Conservation (phyloP, 2,329 filamentous ascomycete species). For the Chalaropsis ovoidea region DNA sequence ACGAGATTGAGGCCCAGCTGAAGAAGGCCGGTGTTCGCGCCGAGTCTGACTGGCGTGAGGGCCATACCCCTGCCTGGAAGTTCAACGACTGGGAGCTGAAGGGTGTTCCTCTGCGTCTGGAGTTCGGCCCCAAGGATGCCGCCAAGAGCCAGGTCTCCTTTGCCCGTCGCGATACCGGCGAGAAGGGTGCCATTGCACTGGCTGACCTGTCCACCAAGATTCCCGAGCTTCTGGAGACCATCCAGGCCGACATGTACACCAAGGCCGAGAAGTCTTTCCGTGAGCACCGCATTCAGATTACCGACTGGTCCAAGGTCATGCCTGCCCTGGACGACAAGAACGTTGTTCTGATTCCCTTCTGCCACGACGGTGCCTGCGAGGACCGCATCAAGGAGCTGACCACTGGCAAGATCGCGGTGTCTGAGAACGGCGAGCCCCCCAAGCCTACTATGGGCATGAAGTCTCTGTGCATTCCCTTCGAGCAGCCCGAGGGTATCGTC, state of each 20-base stretch:
- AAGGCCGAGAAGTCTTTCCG: slow-evolving; percentile 70
- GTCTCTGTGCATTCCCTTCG: slow-evolving; percentile 63
- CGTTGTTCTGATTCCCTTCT: slow-evolving; percentile 84
- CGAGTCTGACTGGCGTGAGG: slow-evolving; percentile 75
- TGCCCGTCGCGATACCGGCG: slow-evolving; percentile 76
- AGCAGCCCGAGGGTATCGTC: slow-evolving; percentile 72
- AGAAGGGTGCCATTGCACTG: slow-evolving; percentile 72
- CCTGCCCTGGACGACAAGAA: slow-evolving; percentile 88
- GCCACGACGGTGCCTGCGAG: slow-evolving; percentile 70
- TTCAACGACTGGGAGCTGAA: slow-evolving; percentile 99
- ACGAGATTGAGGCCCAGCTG: slow-evolving; percentile 58
- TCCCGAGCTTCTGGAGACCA: slow-evolving; percentile 73
- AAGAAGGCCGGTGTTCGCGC: slow-evolving; percentile 64
- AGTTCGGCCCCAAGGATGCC: slow-evolving; percentile 91
- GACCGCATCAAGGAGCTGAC: slow-evolving; percentile 92
- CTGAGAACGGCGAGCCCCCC: slow-evolving; percentile 43
- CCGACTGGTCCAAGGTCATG: slow-evolving; percentile 82
- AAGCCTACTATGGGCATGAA: slow-evolving; percentile 56
- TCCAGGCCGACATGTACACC: slow-evolving; percentile 70
- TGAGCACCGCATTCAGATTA: slow-evolving; percentile 69
- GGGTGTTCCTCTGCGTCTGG: slow-evolving; percentile 84
- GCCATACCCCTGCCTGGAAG: slow-evolving; percentile 92
- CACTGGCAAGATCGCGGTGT: slow-evolving; percentile 58
- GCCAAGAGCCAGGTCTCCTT: slow-evolving; percentile 75
- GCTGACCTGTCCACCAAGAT: slow-evolving; percentile 62